Base-by-base conservation (phyloP, 768 basidiomycete species). In the Termitomyces sp. region DNA sequence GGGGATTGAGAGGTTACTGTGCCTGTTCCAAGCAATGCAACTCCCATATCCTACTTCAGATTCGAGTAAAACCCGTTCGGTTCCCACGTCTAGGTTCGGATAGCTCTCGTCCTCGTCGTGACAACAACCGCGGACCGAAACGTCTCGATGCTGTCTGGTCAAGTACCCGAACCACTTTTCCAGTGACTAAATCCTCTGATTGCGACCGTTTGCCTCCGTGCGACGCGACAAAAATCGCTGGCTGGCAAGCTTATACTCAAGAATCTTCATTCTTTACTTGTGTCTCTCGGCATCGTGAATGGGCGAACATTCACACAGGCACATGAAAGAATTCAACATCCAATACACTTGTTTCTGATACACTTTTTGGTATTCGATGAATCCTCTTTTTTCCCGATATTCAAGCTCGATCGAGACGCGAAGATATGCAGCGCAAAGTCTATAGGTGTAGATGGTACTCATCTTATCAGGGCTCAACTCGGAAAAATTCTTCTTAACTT, bases 341-440 rank as follows among this genome's bases (percentile, higher is more conserved):
- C 53, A 48, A 55, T 56, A 56, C 46, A 53, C 57, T 56, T 33
- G 31, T 33, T 60, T 55, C 26, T 57, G 56, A 57, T 58, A 54
- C 50, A 44, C 60, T 57, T 52, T 48, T 21, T 48, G 40, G 46
- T 12, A 30, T 46, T 54, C 40, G 6, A 51, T 19, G 28, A 11
- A 30, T 40, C n/a, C 50, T 51, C 50, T 51, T 51, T 40, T 41
- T n/a, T 5, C 26, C 50, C 38, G 38, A 38, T 40, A n/a, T 41
- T 23, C 38, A 51, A 51, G 50, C 50, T 41, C n/a, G 38, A 37
- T 28, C 26, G 26, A 50, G 19, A 28, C 17, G 28, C 26, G n/a
- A 30, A 35, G 11, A n/a, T 12, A 51, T 40, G 37, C n/a, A 51
- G 28, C 37, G 28, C 26, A 17, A 21, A 37, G 26, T 23, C 33